phyloP scores from a whole-genome alignment of 495 filamentous ascomycete species.

The Lasiosphaeria hispida region DNA sequence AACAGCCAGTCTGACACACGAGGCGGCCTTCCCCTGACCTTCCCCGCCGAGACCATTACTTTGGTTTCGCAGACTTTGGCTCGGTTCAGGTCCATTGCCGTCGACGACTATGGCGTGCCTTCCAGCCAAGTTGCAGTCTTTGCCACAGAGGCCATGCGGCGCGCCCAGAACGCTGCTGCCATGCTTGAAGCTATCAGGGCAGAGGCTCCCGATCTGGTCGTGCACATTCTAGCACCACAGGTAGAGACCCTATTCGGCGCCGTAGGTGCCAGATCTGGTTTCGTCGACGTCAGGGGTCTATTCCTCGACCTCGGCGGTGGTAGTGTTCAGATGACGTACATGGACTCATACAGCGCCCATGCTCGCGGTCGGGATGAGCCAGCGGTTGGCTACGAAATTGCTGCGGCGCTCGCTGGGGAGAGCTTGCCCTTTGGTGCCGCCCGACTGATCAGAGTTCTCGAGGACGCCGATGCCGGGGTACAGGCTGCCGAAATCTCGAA shows the following conservation, averaged over 20 bases:
- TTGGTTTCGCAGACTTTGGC: conserved; percentile 61
- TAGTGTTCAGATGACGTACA: conserved; percentile 86
- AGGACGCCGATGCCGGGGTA: conserved; percentile 41
- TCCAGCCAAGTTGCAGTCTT: conserved; percentile 64
- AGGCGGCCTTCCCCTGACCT: conserved; percentile 48
- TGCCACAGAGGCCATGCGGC: conserved; percentile 86
- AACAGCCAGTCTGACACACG: conserved; percentile 33
- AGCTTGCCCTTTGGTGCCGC: conserved; percentile 85
- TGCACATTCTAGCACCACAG: conserved; percentile 71
- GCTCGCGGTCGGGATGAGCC: conserved; percentile 48
- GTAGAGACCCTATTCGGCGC: conserved; percentile 83
- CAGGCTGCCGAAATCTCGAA: conserved; percentile 51
- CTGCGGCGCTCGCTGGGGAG: conserved; percentile 47
- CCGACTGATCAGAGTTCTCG: conserved; percentile 64
- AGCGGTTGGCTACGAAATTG: conserved; percentile 41
- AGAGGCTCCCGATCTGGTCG: conserved; percentile 57
- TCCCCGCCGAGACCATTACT: conserved; percentile 61
- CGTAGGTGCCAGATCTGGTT: conserved; percentile 75
- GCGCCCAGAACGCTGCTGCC: conserved; percentile 67
- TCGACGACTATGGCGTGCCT: conserved; percentile 61
- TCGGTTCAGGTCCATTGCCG: conserved; percentile 72
- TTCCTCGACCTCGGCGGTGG: conserved; percentile 90
- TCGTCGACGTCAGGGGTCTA: conserved; percentile 58
- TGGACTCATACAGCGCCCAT: conserved; percentile 53
- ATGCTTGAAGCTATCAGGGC: conserved; percentile 63